Conservation (phyloP, 1,284 basidiomycete species). For the Termitomyces sp. region DNA sequence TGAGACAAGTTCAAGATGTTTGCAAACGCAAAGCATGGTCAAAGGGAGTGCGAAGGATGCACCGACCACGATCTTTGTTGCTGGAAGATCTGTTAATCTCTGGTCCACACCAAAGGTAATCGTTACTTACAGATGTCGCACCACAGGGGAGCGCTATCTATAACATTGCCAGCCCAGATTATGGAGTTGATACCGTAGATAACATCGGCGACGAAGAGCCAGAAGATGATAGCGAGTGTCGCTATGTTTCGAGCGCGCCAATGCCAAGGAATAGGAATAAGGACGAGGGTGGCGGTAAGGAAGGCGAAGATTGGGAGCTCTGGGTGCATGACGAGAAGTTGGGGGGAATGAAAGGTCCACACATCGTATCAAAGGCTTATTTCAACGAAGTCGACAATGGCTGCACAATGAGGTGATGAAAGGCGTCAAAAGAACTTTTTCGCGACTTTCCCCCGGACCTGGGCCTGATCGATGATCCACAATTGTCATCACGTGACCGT, state of each 20-base stretch:
- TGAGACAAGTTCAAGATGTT: constrained; percentile 36
- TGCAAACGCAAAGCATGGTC: constrained; percentile 39
- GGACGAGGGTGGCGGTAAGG: constrained; percentile 29
- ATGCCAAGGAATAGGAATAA: constrained; percentile 43
- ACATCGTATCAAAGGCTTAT: too few species aligned
- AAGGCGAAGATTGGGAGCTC: constrained; percentile 33
- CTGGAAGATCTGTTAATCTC: constrained; percentile 17
- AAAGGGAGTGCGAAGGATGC: constrained; percentile 26
- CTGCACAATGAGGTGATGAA: too few species aligned
- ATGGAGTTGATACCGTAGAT: constrained; percentile 45
- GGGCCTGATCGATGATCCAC: too few species aligned
- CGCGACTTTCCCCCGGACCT: too few species aligned
- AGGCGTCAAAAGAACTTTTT: too few species aligned
- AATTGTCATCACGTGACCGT: too few species aligned
- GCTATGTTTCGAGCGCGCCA: constrained; percentile 48
- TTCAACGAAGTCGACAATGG: too few species aligned
- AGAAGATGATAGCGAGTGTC: constrained; percentile 46
- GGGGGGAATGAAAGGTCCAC: too few species aligned
- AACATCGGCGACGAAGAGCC: constrained; percentile 46
- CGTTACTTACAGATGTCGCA: constrained; percentile 41
- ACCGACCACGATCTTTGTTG: constrained; percentile 25
- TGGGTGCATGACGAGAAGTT: background rate
- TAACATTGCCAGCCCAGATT: constrained; percentile 44
- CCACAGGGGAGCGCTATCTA: constrained; percentile 41
- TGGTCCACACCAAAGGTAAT: too few species aligned